Evolutionary conservation across 345 rosid genomes (phyloP).

Genomic region (Heritiera littoralis): DNA sequence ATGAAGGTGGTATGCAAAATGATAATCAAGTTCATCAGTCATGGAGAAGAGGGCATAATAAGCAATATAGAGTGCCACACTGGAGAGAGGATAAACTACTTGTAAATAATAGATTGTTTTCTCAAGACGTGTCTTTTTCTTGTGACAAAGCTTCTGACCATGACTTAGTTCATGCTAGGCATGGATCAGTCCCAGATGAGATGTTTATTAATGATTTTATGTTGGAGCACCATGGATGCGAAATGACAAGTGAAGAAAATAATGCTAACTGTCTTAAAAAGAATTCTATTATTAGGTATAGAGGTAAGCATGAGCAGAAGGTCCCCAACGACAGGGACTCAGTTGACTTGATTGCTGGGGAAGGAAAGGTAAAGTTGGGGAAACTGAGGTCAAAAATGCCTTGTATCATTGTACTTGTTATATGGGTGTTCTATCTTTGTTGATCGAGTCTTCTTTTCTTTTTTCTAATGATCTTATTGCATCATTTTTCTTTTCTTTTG

Average conservation of each 20-base stretch:
- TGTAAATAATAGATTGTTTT: slow-evolving; percentile 27
- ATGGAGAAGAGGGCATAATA: slow-evolving; percentile 33
- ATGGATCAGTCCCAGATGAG: slow-evolving; percentile 22
- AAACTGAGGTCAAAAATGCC: slow-evolving; percentile 29
- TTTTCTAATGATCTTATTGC: slow-evolving; percentile 20
- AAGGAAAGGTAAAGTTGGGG: slow-evolving; percentile 62
- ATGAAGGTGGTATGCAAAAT: slow-evolving; percentile 21
- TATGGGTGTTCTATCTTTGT: slow-evolving; percentile 29
- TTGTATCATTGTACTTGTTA: slow-evolving; percentile 32
- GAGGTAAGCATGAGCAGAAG: slow-evolving; percentile 37
- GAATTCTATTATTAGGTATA: slow-evolving; percentile 31
- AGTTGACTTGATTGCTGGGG: slow-evolving; percentile 44
- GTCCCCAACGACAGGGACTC: slow-evolving; percentile 43
- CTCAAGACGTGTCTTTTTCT: slow-evolving; percentile 31
- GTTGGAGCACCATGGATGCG: slow-evolving; percentile 20
- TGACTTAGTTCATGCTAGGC: slow-evolving; percentile 25
- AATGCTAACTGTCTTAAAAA: slow-evolving; percentile 24
- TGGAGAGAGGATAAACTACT: slow-evolving; percentile 32
- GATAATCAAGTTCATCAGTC: slow-evolving; percentile 23
- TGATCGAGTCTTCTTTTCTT: slow-evolving; percentile 20
- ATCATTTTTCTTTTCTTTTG: slow-evolving; percentile 18
- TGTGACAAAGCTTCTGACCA: slow-evolving; percentile 28
- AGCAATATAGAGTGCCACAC: slow-evolving; percentile 24
- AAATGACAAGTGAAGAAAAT: slow-evolving; percentile 35
- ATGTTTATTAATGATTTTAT: slow-evolving; percentile 23